Conservation (phyloP, 169 alveolate species). For the Plasmodium cynomolgi region DNA sequence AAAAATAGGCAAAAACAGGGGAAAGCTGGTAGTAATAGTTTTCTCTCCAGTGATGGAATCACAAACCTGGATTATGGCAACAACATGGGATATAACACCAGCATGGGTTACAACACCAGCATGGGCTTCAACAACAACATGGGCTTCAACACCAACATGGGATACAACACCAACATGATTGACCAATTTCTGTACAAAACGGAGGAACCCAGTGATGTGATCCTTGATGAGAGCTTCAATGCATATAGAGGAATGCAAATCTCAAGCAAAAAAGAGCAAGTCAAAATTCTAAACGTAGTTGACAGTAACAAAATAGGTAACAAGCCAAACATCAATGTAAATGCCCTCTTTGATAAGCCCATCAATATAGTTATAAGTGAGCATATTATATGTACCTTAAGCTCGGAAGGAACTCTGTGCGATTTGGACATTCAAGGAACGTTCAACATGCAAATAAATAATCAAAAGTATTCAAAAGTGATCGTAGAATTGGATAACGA, state of each 20-base stretch:
- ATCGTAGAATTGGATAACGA: conserved; percentile 68
- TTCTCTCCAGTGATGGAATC: conserved; percentile 39
- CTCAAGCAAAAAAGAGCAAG: conserved; percentile 16
- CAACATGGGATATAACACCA: not conserved
- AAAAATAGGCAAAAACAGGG: conserved; percentile 86
- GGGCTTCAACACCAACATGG: conserved; percentile 8
- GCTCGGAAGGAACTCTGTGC: conserved; percentile 76
- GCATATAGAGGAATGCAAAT: conserved; percentile 60
- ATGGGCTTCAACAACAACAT: not conserved
- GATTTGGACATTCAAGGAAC: conserved; percentile 74
- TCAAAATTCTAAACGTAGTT: conserved; percentile 56
- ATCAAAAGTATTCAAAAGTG: conserved; percentile 52
- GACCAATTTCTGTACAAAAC: conserved; percentile 39
- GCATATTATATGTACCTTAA: conserved; percentile 55
- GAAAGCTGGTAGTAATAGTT: conserved; percentile 23
- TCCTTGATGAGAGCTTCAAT: conserved; percentile 42
- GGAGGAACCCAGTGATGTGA: conserved; percentile 15
- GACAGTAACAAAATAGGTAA: conserved; percentile 22
- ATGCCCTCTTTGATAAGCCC: conserved; percentile 61
- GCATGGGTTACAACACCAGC: not conserved
- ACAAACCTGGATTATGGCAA: conserved; percentile 14
- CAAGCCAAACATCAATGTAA: conserved; percentile 64
- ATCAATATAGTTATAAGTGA: conserved; percentile 46
- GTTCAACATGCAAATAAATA: conserved; percentile 69
- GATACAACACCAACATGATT: conserved; percentile 17